phyloP scores from a whole-genome alignment of 441 rosid genomes.

The Eutrema salsugineum region DNA sequence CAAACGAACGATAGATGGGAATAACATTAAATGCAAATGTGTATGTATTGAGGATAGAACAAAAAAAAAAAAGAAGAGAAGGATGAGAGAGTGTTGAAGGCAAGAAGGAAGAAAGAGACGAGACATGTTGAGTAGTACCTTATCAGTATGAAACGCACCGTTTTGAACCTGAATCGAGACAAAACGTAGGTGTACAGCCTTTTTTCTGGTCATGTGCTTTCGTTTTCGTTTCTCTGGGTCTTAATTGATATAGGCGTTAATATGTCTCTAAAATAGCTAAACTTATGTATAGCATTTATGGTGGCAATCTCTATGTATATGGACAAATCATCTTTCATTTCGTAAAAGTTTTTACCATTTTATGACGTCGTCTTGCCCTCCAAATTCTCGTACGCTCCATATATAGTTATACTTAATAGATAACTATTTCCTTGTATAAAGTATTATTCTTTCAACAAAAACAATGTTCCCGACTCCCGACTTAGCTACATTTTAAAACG shows the following conservation, averaged over 20 bases:
- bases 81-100: background rate
- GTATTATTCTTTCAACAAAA: background rate
- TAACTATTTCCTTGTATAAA: background rate
- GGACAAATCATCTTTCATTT: background rate
- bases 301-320: background rate
- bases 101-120: constrained; percentile 27
- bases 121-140: constrained; percentile 15
- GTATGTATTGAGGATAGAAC: background rate
- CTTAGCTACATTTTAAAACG: background rate
- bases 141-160: constrained; percentile 20
- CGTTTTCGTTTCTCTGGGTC: constrained; percentile 25
- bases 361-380: background rate
- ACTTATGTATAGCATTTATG: constrained; percentile 6
- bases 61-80: background rate
- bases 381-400: constrained; percentile 18
- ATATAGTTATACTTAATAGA: background rate
- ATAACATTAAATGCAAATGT: background rate
- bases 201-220: constrained; percentile 27
- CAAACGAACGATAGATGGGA: constrained; percentile 2
- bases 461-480: background rate
- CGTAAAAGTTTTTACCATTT: background rate
- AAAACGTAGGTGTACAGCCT: constrained; percentile 22
- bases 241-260: background rate
- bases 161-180: constrained; percentile 6
- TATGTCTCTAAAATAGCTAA: constrained; percentile 28